A percentile compares a stretch with the other conserved stretches of the same genome.
Evolutionary conservation across 352 stramenopile genomes (phyloP).

Genomic region (Globisporangium nodosum): DNA sequence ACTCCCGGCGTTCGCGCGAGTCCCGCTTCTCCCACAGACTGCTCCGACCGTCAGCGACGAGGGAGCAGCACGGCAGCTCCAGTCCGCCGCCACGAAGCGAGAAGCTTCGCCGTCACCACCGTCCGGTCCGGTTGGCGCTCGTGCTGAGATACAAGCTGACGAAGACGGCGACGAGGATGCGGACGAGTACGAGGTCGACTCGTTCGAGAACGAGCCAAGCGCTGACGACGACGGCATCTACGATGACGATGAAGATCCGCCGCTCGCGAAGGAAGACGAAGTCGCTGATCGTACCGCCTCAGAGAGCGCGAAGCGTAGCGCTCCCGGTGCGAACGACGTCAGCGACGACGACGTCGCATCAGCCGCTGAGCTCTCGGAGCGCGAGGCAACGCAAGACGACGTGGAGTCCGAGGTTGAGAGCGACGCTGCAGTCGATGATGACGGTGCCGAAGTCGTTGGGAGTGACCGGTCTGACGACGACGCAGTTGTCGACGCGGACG

Average conservation of each 20-base stretch:
- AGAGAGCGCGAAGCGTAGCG: not conserved
- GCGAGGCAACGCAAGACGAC: not conserved
- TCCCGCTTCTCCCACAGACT: not conserved
- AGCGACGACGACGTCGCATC: conserved; percentile 8
- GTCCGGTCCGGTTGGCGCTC: not conserved
- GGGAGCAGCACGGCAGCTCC: not conserved
- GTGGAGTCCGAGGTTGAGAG: conserved; percentile 8
- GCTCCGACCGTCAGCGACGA: not conserved
- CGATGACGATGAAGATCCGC: not conserved
- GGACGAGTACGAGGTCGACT: conserved; percentile 31
- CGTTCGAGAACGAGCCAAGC: conserved; percentile 24
- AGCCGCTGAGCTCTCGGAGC: not conserved
- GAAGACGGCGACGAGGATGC: conserved; percentile 1
- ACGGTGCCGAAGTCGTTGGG: not conserved
- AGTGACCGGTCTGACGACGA: not conserved
- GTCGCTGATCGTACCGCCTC: not conserved
- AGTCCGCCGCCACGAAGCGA: too few relatives aligned
- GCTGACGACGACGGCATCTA: not conserved
- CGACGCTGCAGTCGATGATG: conserved; percentile 7
- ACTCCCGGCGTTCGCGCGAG: conserved; percentile 17
- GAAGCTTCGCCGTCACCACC: not conserved
- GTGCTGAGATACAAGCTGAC: not conserved
- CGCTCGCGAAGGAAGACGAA: conserved; percentile 1
- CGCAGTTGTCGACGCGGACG: not conserved
- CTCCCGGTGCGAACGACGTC: not conserved